Base-by-base conservation (phyloP, 2,329 filamentous ascomycete species). In the Leptographium procerum region DNA sequence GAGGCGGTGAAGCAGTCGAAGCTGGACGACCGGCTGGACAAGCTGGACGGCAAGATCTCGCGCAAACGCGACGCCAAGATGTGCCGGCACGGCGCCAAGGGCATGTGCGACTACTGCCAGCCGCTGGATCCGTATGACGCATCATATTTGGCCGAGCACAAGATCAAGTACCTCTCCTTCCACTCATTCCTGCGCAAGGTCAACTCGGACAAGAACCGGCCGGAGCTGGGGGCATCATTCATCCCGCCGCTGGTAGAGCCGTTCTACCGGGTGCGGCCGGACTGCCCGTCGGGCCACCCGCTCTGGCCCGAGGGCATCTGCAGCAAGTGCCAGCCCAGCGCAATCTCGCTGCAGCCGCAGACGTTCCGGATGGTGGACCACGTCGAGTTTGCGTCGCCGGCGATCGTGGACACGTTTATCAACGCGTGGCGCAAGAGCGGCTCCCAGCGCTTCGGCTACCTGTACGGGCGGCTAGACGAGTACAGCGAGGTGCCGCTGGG, bases 21-120 rank as follows among this genome's bases (percentile, higher is more conserved):
- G 2, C 78, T 99, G 11, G 95, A 99, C 69, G 86, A 99, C 69
- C 77, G 81, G 58, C 75, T 99, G 68, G 94, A 99, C 72, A 89
- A 84, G 73, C 81, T 86, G 64, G 87, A 94, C 77, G 94, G 94
- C 64, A 99, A 96, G 75, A 96, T 96, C 56, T 76, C 83, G 24
- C 80, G 91, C 62, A 81, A 81, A 61, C 80, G 80, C 60, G 89
- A 95, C 69, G 70, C 74, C 60, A 89, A 88, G 69, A 94, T 99
- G 91, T 99, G 94, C 75, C 86, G 89, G 62, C 94, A 99, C 70
- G 92, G 92, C 1, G 86, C 88, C 56, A 97, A 96, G 73, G 94
- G 94, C 70, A 99, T 99, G 94, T 99, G 94, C 72, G 94, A 99
- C 73, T 95, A 96, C 73, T 99, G 94, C 75, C 95, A 95, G 83